These are phyloP conservation scores for Paramarasmius palmivorus DNA, from an alignment of 1,284 basidiomycete genomes.

Conservation along the genomic window DNA sequence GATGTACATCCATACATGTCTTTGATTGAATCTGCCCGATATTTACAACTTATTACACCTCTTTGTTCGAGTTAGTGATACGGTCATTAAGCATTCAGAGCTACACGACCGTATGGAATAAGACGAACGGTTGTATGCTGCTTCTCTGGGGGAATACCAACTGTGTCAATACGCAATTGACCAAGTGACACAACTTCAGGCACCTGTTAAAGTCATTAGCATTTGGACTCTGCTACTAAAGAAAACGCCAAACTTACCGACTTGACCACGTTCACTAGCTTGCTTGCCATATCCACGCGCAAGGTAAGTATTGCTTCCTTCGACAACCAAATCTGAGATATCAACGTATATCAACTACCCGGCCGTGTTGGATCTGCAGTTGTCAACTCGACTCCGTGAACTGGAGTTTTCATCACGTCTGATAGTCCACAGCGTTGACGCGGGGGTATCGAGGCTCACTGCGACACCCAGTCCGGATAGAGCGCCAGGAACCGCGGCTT, in stretches of 20 bases:
- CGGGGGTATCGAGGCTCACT: constrained; percentile 9
- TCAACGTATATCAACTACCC: no score
- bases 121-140: constrained; percentile 10
- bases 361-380: constrained; percentile 13
- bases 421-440: constrained; percentile 13
- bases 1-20: no score
- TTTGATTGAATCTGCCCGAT: no score
- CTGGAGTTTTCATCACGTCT: constrained; percentile 9
- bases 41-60: no score
- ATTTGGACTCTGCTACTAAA: background rate
- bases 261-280: constrained; percentile 13
- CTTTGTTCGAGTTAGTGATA: no score
- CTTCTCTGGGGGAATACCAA: background rate
- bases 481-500: constrained; percentile 13
- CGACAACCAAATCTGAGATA: constrained; percentile 9
- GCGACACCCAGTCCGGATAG: constrained; percentile 17
- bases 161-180: constrained; percentile 8
- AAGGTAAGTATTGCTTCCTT: constrained; percentile 11
- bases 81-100: no score
- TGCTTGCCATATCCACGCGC: constrained; percentile 14
- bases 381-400: constrained; percentile 11
- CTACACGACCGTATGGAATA: constrained; percentile 12
- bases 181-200: constrained; percentile 9
- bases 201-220: constrained; percentile 3
- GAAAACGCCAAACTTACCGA: constrained; percentile 2